These are phyloP conservation scores for Ophioceras dolichostomum DNA, from an alignment of 2,329 filamentous ascomycete genomes.

Conservation along the genomic window DNA sequence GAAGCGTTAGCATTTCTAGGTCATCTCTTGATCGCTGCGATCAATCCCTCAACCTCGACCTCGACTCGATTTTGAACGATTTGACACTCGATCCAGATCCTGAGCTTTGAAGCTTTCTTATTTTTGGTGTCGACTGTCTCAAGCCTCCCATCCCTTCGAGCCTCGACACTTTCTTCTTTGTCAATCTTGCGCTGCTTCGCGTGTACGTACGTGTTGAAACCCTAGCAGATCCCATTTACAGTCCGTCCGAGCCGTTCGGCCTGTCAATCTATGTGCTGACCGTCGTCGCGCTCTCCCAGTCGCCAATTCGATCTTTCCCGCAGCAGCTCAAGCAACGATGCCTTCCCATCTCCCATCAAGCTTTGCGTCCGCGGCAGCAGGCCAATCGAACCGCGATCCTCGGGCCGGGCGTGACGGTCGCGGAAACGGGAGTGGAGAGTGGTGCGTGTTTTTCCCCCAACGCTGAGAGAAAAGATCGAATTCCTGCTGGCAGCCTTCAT, in stretches of 20 bases:
- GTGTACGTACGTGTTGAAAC: neutral
- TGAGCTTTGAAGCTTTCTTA: no score
- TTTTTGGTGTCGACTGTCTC: neutral
- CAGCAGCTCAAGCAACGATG: conserved; percentile 27
- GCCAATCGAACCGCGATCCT: conserved; percentile 51
- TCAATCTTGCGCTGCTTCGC: no score
- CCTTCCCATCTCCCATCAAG: conserved; percentile 68
- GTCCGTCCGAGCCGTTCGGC: no score
- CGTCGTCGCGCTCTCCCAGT: no score
- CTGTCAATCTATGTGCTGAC: no score
- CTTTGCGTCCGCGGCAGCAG: conserved; percentile 74
- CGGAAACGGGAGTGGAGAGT: conserved; percentile 51
- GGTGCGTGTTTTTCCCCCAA: conserved; percentile 39
- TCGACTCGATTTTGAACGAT: no score
- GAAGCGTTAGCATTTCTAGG: no score
- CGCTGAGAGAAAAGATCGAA: conserved; percentile 1
- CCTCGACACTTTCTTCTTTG: no score
- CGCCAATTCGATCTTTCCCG: conserved; percentile 2
- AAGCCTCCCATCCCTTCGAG: neutral
- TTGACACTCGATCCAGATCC: no score
- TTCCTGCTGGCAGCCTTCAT: no score
- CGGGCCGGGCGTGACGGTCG: conserved; percentile 46
- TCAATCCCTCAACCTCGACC: no score
- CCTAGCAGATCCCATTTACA: neutral
- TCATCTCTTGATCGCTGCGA: no score